phyloP scores from a whole-genome alignment of 116 monocot genomes.

The Zostera marina region DNA sequence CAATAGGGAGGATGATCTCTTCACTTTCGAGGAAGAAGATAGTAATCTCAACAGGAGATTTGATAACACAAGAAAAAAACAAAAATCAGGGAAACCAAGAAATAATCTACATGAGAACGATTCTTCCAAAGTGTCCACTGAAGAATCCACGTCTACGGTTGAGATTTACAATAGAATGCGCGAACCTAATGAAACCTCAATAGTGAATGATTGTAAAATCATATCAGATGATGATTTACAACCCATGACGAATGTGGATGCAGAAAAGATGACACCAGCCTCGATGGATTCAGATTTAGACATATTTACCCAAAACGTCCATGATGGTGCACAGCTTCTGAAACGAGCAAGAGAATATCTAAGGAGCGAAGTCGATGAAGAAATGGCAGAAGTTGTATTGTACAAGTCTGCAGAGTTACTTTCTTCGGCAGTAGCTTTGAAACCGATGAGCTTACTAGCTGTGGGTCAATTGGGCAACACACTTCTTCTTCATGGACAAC shows the following conservation, averaged over 20 bases:
- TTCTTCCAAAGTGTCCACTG: constrained; percentile 16
- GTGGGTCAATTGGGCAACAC: constrained; percentile 89
- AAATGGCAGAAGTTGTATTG: constrained; percentile 34
- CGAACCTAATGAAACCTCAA: constrained; percentile 6
- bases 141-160: constrained; percentile 16
- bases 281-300: constrained; percentile 23
- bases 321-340: constrained; percentile 41
- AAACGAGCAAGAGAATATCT: constrained; percentile 56
- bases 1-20: constrained; percentile 7
- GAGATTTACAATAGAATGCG: constrained; percentile 19
- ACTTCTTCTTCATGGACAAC: constrained; percentile 86
- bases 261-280: constrained; percentile 12
- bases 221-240: constrained; percentile 2
- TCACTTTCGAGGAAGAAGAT: constrained; percentile 28
- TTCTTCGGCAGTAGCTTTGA: constrained; percentile 46
- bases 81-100: constrained; percentile 1
- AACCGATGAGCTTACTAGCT: constrained; percentile 60
- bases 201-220: background rate
- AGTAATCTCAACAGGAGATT: constrained; percentile 23
- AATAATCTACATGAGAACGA: constrained; percentile 2
- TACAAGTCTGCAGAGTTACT: constrained; percentile 58
- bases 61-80: constrained; percentile 10
- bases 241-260: constrained; percentile 4
- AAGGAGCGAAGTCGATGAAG: constrained; percentile 40
- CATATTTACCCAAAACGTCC: constrained; percentile 36